These are phyloP conservation scores for Sanghuangporus sanghuang DNA, from an alignment of 1,284 basidiomycete species.

Conservation along the genomic window DNA sequence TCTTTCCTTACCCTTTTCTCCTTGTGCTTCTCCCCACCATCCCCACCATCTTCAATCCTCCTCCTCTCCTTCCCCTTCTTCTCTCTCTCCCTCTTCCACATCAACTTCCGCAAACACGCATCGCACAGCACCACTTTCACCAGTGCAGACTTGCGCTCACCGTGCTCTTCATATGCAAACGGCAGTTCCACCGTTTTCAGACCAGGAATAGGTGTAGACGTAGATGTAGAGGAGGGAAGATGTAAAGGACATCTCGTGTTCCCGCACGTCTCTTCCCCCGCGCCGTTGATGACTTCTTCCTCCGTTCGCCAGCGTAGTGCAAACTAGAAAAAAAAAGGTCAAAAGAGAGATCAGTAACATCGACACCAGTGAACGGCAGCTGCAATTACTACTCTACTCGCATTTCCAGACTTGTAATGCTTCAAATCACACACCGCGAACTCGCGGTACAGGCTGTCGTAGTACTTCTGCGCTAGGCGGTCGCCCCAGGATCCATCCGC, in stretches of 20 bases:
- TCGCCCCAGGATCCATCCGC: slow-evolving; percentile 64
- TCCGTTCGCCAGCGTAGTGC: slow-evolving; percentile 90
- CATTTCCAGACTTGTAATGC: slow-evolving; percentile 93
- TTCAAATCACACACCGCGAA: slow-evolving; percentile 91
- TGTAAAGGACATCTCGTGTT: slow-evolving; percentile 81
- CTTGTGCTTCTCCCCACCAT: background rate
- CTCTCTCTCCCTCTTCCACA: slow-evolving; percentile 76
- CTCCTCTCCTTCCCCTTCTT: slow-evolving; percentile 27
- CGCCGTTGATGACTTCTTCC: slow-evolving; percentile 76
- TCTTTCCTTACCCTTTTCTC: slow-evolving; percentile 43
- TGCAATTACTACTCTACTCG: too few species aligned
- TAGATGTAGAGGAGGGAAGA: slow-evolving; percentile 14
- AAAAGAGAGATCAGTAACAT: too few species aligned
- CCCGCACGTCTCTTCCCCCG: slow-evolving; percentile 82
- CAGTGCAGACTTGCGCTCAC: slow-evolving; percentile 68
- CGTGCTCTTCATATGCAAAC: slow-evolving; percentile 81
- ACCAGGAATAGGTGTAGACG: slow-evolving; percentile 13
- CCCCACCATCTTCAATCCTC: background rate
- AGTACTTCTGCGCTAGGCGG: slow-evolving; percentile 81
- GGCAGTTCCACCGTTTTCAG: slow-evolving; percentile 79
- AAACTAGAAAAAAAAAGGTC: slow-evolving; percentile 51
- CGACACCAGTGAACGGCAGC: too few species aligned
- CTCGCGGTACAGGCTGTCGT: slow-evolving; percentile 81
- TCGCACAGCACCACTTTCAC: slow-evolving; percentile 86
- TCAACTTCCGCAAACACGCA: slow-evolving; percentile 75